These are phyloP conservation scores for Neurospora sp. DNA, from an alignment of 2,329 filamentous ascomycete species.

Conservation along the genomic window DNA sequence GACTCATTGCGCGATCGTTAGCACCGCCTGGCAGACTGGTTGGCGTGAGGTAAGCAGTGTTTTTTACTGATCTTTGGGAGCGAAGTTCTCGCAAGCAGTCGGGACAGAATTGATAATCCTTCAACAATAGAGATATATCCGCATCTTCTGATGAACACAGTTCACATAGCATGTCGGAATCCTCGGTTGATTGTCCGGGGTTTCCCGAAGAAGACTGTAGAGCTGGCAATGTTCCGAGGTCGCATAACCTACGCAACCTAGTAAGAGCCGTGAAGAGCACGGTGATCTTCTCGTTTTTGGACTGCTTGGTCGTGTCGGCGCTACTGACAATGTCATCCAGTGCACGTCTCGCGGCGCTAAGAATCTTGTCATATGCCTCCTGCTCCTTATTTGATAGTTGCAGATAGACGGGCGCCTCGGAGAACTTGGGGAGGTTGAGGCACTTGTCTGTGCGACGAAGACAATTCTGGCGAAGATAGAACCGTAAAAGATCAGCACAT, in stretches of 20 bases:
- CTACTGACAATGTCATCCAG: conserved; percentile 16
- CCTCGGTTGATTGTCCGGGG: conserved; percentile 19
- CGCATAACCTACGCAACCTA: conserved; percentile 37
- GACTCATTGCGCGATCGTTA: background rate
- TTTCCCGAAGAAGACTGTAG: conserved; percentile 33
- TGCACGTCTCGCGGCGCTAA: conserved; percentile 24
- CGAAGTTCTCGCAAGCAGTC: conserved; percentile 2
- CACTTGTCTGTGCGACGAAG: conserved; percentile 32
- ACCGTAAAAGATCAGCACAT: conserved; percentile 21
- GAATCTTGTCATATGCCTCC: conserved; percentile 26
- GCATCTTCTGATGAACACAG: conserved; percentile 13
- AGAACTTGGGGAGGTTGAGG: conserved; percentile 25
- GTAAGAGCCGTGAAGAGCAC: conserved; percentile 34
- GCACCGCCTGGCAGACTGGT: background rate
- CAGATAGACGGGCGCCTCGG: conserved; percentile 18
- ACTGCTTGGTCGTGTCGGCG: conserved; percentile 14
- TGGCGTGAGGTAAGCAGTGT: background rate
- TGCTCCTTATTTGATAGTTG: conserved; percentile 23
- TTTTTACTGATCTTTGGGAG: conserved; percentile 17
- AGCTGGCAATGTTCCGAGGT: conserved; percentile 35
- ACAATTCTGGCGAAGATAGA: conserved; percentile 21
- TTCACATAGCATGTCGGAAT: conserved; percentile 17
- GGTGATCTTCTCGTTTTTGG: conserved; percentile 24
- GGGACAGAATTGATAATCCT: background rate
- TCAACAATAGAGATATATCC: background rate